Evolutionary conservation across 2,329 filamentous ascomycete genomes (phyloP).

Genomic region (Colletotrichum lupini): DNA sequence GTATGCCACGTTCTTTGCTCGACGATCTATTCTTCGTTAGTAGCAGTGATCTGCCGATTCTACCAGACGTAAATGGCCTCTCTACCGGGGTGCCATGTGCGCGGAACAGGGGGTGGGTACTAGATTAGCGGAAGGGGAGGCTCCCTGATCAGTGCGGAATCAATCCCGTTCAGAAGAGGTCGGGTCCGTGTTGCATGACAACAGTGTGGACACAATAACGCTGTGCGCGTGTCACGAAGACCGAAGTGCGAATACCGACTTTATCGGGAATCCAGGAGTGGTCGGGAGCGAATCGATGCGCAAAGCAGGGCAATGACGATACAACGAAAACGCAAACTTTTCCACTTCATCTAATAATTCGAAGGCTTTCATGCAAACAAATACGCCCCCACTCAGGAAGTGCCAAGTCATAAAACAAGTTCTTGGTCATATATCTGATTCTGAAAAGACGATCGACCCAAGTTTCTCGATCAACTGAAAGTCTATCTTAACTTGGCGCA

Average conservation of each 20-base stretch:
- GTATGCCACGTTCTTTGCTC: too few relatives aligned
- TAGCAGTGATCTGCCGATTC: too few relatives aligned
- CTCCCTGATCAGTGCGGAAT: neutral
- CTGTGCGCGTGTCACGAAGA: neutral
- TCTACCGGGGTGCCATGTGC: neutral
- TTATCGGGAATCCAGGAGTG: neutral
- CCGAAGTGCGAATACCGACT: slow-evolving; percentile 23
- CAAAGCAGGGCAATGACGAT: neutral
- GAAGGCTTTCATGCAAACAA: too few relatives aligned
- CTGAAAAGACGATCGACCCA: too few relatives aligned
- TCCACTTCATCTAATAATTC: neutral
- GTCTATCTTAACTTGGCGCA: too few relatives aligned
- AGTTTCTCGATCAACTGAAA: too few relatives aligned
- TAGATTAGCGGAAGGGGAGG: too few relatives aligned
- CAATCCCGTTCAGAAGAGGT: neutral
- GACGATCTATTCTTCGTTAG: too few relatives aligned
- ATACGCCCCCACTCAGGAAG: too few relatives aligned
- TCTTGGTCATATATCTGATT: too few relatives aligned
- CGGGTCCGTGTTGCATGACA: neutral
- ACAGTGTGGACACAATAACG: neutral
- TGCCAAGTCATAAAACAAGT: too few relatives aligned
- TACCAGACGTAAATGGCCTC: neutral
- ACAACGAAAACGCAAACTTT: neutral
- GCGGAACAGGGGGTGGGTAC: neutral
- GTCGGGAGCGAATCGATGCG: neutral